Base-by-base conservation (phyloP, 495 filamentous ascomycete genomes). In the Aspergillus sclerotiicarbonarius region DNA sequence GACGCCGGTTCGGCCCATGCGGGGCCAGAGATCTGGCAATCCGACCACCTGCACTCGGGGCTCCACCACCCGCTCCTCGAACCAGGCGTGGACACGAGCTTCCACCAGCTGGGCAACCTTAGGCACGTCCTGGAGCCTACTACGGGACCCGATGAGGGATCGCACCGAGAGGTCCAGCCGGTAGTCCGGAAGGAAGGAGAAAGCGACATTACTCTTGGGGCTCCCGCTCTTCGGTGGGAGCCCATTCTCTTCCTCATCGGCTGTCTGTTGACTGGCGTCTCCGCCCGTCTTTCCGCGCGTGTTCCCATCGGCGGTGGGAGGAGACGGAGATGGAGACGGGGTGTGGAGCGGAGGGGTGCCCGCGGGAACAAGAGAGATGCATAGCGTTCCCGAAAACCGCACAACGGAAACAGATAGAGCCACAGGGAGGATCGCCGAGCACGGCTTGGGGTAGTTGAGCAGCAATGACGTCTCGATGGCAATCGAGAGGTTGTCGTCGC, bases 51-150 rank as follows among this genome's bases (percentile, higher is more conserved):
- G 94, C 59, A 98, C 96, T 21, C 91, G 82, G 9, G 94, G 94
- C 74, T 98, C 94, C 3, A 98, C 94, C 54, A 89, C 91, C 31
- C 94, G 85, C 66, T 98, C 94, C 68, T 98, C 94, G 62, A 98
- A 96, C 94, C 94, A 98, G 25, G 88, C 85, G 68, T 98, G 94
- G 7, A 98, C 81, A 8, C 93, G 82, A 6, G 87, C 86, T 72
- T 98, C 94, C 39, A 98, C 87, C 4, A 98, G 80, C 68, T 97
- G 92, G 0, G 95, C 95, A 50, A 98, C 95, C 70, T 98, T 98
- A 10, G 94, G 94, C 12, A 98, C 91, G 74, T 98, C 95, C 69
- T 97, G 93, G 10, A 98, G 76, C 18, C 95, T 79, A 35, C 87
- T 91, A 30, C 95, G 85, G 31, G 89, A 93, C 31, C 94, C 94